Base-by-base conservation (phyloP, 257 asterid species). In the Penstemon barbatus region DNA sequence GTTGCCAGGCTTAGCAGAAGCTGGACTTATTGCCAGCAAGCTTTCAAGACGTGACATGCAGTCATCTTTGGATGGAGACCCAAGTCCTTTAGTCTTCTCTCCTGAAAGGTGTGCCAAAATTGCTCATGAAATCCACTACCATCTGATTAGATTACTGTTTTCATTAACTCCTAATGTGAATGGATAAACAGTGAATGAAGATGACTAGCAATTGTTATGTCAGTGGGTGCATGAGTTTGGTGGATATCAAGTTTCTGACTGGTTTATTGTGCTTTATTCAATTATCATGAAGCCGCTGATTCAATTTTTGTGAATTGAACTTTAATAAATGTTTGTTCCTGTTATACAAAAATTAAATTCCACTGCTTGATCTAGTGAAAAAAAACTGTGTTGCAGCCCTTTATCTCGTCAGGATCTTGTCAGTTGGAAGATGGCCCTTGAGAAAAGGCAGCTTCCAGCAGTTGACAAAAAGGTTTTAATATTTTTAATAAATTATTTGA, bases 391-490 rank as follows among this genome's bases (percentile, higher is more conserved):
- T 61, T 65, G 80, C 89, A 94, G 99, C 78, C 85, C 93, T 72
- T 71, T 91, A 68, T 86, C 98, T 69, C 98, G 99, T 65, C 98
- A 94, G 84, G 99, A 91, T 85, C 93, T 94, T 38, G 95, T 94
- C 77, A 87, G 97, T 78, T 94, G 99, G 99, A 94, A 85, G 84
- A 89, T 91, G 90, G 99, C 97, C 66, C 74, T 89, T 44, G 99
- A 89, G 77, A 91, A 86, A 76, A 91, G 87, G 85, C 95, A 86
- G 86, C 89, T 94, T 41, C 96, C 97, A 40, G 75, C 60, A 38
- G 96, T 85, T 68, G 95, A 94, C 76, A 79, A 73, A 82, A 83
- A 89, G 99, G 99, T 89, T 70, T 52, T n/a, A 65, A 39, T 69
- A 61, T 37, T 63, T 77, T 72, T 48, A 71, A 49, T 9, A 62